Evolutionary conservation across 2,329 filamentous ascomycete genomes (phyloP).

Genomic region (Phialemonium atrogriseum): DNA sequence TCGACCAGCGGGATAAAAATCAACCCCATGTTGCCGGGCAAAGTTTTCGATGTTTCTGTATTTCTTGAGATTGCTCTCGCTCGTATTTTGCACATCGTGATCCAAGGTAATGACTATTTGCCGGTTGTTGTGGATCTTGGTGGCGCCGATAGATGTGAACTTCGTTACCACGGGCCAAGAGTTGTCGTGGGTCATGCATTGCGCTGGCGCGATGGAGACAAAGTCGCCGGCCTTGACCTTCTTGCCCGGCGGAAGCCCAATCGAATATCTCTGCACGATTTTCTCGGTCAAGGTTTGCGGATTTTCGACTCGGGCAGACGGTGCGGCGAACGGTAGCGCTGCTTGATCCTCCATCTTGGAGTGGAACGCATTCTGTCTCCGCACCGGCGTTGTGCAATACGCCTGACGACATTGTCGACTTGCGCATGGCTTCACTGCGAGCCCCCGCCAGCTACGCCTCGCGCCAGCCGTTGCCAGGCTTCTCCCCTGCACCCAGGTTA

Average conservation of each 20-base stretch:
- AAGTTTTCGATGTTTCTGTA: slow-evolving; percentile 77
- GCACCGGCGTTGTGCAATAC: too few species aligned
- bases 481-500: not conserved
- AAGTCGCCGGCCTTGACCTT: slow-evolving; percentile 75
- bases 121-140: slow-evolving; percentile 58
- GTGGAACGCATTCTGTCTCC: too few species aligned
- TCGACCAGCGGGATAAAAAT: slow-evolving; percentile 64
- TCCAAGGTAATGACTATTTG: slow-evolving; percentile 82
- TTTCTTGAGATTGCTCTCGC: slow-evolving; percentile 70
- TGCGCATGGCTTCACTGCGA: slow-evolving; percentile 1
- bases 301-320: too few species aligned
- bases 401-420: slow-evolving; percentile 1
- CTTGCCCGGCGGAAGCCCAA: slow-evolving; percentile 70
- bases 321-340: too few species aligned
- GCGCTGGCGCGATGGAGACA: slow-evolving; percentile 64
- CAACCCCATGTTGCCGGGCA: slow-evolving; percentile 66
- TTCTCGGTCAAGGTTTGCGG: slow-evolving; percentile 87
- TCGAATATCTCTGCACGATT: slow-evolving; percentile 75
- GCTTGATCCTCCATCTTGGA: too few species aligned
- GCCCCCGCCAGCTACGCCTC: slow-evolving; percentile 1
- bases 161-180: slow-evolving; percentile 47
- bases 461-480: slow-evolving; percentile 1
- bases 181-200: too few species aligned
- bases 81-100: slow-evolving; percentile 83
- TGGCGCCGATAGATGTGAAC: slow-evolving; percentile 76